Evolutionary conservation across 805 yeast species (phyloP), one percentile per base, ranked within the genome.

Genomic region (Hanseniaspora opuntiae): DNA sequence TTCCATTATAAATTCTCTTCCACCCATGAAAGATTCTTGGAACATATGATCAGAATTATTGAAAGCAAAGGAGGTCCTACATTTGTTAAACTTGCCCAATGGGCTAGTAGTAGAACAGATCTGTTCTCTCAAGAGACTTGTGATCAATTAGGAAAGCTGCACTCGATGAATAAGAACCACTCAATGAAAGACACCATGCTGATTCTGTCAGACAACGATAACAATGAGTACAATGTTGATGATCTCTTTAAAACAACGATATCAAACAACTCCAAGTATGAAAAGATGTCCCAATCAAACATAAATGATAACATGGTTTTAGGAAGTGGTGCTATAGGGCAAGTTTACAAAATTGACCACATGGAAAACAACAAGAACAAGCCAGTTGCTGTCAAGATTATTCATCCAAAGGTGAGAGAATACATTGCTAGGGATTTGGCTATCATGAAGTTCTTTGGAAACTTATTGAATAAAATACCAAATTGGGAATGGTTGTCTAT

Each of bases 271-370:
- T 10, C 20, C 3, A 30, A 17, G 33, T 28, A 11, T 4, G 11
- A 4, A 6, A 32, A 44, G 12, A 28, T 30, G 25, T 16, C 41
- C 5, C 38, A 44, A 17, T n/a, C 33, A 2, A 17, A 44, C 3
- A 28, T 44, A 2, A 86, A 93, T 61, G 69, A 77, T 35, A 80
- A 77, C 30, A 72, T 65, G 38, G 97, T 97, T 0, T 69, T 89
- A 7, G 98, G 98, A 1, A 90, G 90, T n/a, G 98, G 98, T 14
- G 96, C 98, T 1, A 93, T 93, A 70, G 98, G 96, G 1, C 98
- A 93, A 67, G 98, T 93, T 3, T 86, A 90, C 67, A 44, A 19
- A 28, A 30, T 44, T 38, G 97, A 85, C 1, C 80, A 78, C 58
- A 67, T 86, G 24, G 75, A 80, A 16, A 62, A 67, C 17, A 68